Evolutionary conservation across 2,329 filamentous ascomycete genomes (phyloP).

Genomic region (Ascochyta koolunga): DNA sequence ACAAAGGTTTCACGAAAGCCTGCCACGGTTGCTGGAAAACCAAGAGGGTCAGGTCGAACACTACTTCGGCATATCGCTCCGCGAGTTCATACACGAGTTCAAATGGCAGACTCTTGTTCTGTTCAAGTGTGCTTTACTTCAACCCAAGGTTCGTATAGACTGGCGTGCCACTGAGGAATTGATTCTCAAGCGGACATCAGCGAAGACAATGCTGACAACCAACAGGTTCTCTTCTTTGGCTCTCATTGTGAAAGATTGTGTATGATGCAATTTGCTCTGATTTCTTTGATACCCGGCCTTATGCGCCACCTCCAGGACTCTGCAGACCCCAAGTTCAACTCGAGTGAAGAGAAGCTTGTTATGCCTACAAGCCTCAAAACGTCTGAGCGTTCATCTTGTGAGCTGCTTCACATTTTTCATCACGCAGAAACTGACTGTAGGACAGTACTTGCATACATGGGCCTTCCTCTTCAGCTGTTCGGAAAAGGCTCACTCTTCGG

Average conservation of each 20-base stretch:
- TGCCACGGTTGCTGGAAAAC: slow-evolving; percentile 64
- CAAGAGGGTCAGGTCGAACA: slow-evolving; percentile 80
- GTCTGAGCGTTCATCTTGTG: slow-evolving; percentile 83
- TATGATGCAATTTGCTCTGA: slow-evolving; percentile 97
- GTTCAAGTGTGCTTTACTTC: slow-evolving; percentile 89
- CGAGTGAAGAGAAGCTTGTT: slow-evolving; percentile 74
- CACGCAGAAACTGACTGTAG: slow-evolving; percentile 27
- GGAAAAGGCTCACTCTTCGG: slow-evolving; percentile 96
- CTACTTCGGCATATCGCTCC: slow-evolving; percentile 80
- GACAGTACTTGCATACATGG: slow-evolving; percentile 86
- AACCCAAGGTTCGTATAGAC: slow-evolving; percentile 78
- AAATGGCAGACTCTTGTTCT: slow-evolving; percentile 92
- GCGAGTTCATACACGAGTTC: slow-evolving; percentile 93
- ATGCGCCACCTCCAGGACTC: slow-evolving; percentile 92
- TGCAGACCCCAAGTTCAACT: slow-evolving; percentile 90
- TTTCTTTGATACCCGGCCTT: slow-evolving; percentile 92
- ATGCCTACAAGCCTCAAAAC: slow-evolving; percentile 86
- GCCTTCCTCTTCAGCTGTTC: slow-evolving; percentile 91
- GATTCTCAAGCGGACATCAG: too few relatives aligned
- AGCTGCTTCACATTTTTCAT: slow-evolving; percentile 15
- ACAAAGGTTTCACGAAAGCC: slow-evolving; percentile 85
- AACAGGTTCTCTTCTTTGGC: slow-evolving; percentile 95
- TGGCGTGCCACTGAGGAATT: background rate
- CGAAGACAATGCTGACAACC: slow-evolving; percentile 17
- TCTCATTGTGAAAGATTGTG: slow-evolving; percentile 94